A percentile compares a stretch with the other conserved stretches of the same genome.
phyloP scores from a whole-genome alignment of 2,329 filamentous ascomycete genomes.

The Tolypocladium guangdongense region DNA sequence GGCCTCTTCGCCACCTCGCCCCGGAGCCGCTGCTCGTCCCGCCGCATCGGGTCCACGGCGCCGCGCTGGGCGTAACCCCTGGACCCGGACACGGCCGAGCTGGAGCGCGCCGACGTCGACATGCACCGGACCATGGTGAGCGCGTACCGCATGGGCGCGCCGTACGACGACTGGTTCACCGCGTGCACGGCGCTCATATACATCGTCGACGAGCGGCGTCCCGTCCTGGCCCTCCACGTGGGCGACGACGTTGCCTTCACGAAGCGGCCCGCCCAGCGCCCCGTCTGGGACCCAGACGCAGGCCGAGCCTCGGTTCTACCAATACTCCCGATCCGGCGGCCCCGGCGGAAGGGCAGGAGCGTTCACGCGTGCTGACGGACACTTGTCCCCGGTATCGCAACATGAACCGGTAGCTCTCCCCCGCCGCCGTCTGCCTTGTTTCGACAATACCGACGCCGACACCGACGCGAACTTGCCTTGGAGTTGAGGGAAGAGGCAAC shows the following conservation, averaged over 20 bases:
- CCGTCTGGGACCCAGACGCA: constrained; percentile 30
- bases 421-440: not conserved
- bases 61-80: constrained; percentile 44
- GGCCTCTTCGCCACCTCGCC: constrained; percentile 44
- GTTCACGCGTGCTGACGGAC: not conserved
- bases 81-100: constrained; percentile 32
- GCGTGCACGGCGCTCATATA: constrained; percentile 51
- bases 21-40: constrained; percentile 29
- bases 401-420: too few relatives aligned
- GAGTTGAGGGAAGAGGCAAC: not conserved
- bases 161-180: constrained; percentile 57
- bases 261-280: constrained; percentile 37
- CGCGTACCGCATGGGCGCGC: constrained; percentile 52
- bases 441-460: not conserved
- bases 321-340: not conserved
- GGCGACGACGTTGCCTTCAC: constrained; percentile 46
- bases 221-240: constrained; percentile 38
- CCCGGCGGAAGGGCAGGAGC: not conserved
- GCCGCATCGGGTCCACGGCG: constrained; percentile 21
- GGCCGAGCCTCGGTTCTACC: constrained; percentile 14
- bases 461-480: not conserved
- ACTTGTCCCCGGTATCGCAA: not conserved
- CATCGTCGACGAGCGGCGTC: constrained; percentile 48
- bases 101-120: constrained; percentile 39
- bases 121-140: constrained; percentile 48